Base-by-base conservation (phyloP, 2,329 filamentous ascomycete species). In the Colletotrichum paranaense region DNA sequence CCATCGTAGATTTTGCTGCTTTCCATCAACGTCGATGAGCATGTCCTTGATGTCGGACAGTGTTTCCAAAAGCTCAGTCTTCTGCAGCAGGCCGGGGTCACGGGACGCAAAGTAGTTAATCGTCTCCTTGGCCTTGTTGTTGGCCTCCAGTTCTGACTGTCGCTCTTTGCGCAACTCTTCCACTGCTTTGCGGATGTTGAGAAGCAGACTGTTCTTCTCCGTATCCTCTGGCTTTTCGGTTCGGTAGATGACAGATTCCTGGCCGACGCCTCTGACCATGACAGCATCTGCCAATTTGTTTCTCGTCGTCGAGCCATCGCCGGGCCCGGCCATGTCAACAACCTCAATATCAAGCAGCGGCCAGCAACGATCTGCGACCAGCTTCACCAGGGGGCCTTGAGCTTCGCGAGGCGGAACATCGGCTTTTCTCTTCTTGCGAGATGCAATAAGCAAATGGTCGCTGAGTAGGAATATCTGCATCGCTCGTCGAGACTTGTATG, bases 351-450 rank as follows among this genome's bases (percentile, higher is more conserved):
- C 97, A 72, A 97, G 89, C 55, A 99, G 85, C 52, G 95, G 93
- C 94, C 96, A 98, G 83, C 97, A 99, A 68, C 95, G 91, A 81
- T 98, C 96, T 0, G 97, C 96, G 12, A 98, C 94, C 52, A 98
- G 89, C 81, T 97, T 97, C 5, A 91, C 91, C 74, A 89, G 81
- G 60, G 90, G 86, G 11, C 87, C 88, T 16, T 63, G 64, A 55
- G 84, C 82, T 67, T 88, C 86, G 16, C 82, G 81, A 67, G 83
- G 86, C 1, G 86, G 83, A 1, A 89, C 91, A 75, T 98, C 95
- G 3, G 92, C 87, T 78, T 95, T 94, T 78, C 96, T 95, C 86
- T 98, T 98, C 86, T 98, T 98, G 76, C 94, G 92, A 28, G 94
- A 95, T 4, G 97, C 97, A 62, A 99, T 90, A 26, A 99, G 89